phyloP scores from a whole-genome alignment of 192 early-diverging fungal species.

The Mortierella antarctica region DNA sequence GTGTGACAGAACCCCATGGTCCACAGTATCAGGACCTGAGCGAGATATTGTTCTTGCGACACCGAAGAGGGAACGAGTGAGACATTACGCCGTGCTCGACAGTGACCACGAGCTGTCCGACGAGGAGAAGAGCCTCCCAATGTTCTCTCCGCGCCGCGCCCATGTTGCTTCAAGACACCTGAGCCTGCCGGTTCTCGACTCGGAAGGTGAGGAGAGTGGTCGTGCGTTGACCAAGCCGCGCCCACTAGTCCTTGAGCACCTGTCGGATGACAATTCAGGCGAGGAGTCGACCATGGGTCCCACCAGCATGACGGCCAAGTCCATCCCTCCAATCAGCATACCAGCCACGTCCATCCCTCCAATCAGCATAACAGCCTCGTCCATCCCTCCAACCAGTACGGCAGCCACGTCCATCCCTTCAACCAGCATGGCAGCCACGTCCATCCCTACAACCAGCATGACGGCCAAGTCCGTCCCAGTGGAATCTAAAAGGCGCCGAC shows the following conservation, averaged over 20 bases:
- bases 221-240: conserved; percentile 28
- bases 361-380: conserved; percentile 7
- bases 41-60: conserved; percentile 42
- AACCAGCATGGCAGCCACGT: conserved; percentile 7
- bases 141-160: too few species aligned
- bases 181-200: conserved; percentile 14
- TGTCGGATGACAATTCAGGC: conserved; percentile 11
- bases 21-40: conserved; percentile 30
- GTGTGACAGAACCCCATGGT: conserved; percentile 35
- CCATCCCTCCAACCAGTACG: background rate
- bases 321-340: background rate
- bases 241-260: conserved; percentile 19
- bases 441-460: conserved; percentile 7
- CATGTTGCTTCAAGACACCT: too few species aligned
- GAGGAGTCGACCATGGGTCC: background rate
- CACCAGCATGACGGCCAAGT: background rate
- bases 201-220: conserved; percentile 23
- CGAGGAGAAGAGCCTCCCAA: too few species aligned
- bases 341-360: background rate
- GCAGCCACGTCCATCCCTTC: background rate
- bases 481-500: too few species aligned
- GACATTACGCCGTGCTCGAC: conserved; percentile 20
- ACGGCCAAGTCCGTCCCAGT: too few species aligned
- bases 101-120: too few species aligned
- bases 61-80: conserved; percentile 31